Evolutionary conservation across 495 filamentous ascomycete species (phyloP).

Genomic region (Tuber aestivum): DNA sequence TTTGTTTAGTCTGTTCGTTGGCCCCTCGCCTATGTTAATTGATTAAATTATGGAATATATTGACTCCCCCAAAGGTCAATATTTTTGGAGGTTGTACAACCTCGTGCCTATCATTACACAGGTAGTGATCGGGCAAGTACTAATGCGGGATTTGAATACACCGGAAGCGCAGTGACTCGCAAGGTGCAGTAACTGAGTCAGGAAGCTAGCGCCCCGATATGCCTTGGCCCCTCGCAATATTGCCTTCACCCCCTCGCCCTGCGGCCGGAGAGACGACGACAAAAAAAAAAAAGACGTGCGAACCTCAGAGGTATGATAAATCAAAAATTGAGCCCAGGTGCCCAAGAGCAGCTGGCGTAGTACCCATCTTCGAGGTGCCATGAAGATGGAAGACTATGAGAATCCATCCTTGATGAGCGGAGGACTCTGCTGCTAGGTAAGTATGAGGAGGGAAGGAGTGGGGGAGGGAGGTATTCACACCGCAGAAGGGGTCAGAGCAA

Average conservation of each 20-base stretch:
- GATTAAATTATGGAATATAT: not conserved
- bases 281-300: not conserved
- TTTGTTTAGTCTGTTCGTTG: too few species aligned
- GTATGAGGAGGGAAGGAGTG: not conserved
- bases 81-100: too few species aligned
- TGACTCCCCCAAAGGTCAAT: too few species aligned
- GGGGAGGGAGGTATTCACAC: not conserved
- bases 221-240: not conserved
- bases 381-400: not conserved
- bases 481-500: not conserved
- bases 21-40: too few species aligned
- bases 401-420: not conserved
- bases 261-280: not conserved
- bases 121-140: not conserved
- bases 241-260: not conserved
- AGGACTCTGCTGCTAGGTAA: not conserved
- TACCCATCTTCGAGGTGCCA: not conserved
- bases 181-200: not conserved
- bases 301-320: not conserved
- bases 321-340: conserved; percentile 1
- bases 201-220: not conserved
- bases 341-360: not conserved
- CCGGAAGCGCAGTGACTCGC: not conserved
- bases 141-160: not conserved
- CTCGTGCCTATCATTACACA: too few species aligned